Evolutionary conservation across 495 filamentous ascomycete genomes (phyloP).

Genomic region (Chaetomium cochliodes): DNA sequence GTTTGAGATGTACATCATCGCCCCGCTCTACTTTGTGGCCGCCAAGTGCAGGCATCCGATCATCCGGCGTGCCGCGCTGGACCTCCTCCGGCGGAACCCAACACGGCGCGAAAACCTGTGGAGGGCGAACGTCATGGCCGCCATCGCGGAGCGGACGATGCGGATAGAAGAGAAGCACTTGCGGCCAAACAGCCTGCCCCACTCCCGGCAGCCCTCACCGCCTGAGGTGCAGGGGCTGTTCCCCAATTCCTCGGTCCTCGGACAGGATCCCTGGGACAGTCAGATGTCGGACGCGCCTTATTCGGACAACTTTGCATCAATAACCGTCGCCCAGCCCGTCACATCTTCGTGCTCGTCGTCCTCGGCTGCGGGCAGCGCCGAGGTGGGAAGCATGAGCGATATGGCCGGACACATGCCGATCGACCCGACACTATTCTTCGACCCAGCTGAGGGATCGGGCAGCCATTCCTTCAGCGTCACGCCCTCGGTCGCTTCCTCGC

Average conservation of each 20-base stretch:
- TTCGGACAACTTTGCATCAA: background rate
- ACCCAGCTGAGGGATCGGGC: slow-evolving; percentile 26
- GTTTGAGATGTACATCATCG: slow-evolving; percentile 53
- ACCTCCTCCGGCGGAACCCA: slow-evolving; percentile 39
- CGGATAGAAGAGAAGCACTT: slow-evolving; percentile 37
- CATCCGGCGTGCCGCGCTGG: slow-evolving; percentile 46
- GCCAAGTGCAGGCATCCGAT: slow-evolving; percentile 50
- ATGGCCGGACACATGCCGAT: slow-evolving; percentile 29
- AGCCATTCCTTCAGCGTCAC: slow-evolving; percentile 28
- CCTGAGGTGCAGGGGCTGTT: slow-evolving; percentile 17
- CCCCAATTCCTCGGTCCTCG: slow-evolving; percentile 12
- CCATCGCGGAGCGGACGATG: slow-evolving; percentile 37
- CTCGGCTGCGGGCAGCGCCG: slow-evolving; percentile 1
- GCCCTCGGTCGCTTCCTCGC: slow-evolving; percentile 29
- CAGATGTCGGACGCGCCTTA: slow-evolving; percentile 18
- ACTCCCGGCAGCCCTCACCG: slow-evolving; percentile 22
- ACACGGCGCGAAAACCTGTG: slow-evolving; percentile 41
- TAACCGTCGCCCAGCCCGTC: background rate
- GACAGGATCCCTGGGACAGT: slow-evolving; percentile 22
- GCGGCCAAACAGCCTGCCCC: slow-evolving; percentile 10
- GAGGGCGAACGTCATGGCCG: slow-evolving; percentile 40
- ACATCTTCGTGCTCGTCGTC: slow-evolving; percentile 7
- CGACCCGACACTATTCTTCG: slow-evolving; percentile 32
- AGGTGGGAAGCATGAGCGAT: slow-evolving; percentile 13
- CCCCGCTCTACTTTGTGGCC: slow-evolving; percentile 50